Conservation (phyloP, 2,329 filamentous ascomycete species). For the Chrysoporthe cubensis region DNA sequence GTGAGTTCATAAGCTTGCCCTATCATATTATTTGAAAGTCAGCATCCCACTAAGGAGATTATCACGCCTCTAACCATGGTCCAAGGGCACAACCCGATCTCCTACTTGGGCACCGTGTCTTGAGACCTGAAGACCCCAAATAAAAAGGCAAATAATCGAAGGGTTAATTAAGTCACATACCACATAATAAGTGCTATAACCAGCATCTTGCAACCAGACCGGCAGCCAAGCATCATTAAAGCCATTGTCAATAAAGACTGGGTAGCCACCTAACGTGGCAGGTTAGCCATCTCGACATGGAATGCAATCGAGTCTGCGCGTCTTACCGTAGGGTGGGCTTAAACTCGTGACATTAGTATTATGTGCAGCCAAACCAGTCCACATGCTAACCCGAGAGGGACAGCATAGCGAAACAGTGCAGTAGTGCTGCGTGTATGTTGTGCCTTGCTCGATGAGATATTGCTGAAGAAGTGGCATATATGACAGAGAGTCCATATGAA, state of each 20-base stretch:
- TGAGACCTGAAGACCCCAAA: no score
- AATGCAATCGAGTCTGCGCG: slow-evolving; percentile 23
- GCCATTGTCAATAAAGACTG: slow-evolving; percentile 67
- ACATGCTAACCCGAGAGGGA: slow-evolving; percentile 63
- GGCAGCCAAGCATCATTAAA: slow-evolving; percentile 71
- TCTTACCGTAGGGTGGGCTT: slow-evolving; percentile 56
- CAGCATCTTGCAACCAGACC: slow-evolving; percentile 68
- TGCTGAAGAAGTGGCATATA: slow-evolving; percentile 59
- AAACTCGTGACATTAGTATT: slow-evolving; percentile 69
- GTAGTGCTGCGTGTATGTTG: slow-evolving; percentile 60
- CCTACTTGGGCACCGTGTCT: no score
- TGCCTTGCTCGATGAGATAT: slow-evolving; percentile 59
- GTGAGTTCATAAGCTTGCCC: background rate
- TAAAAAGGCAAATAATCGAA: no score
- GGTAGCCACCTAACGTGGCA: slow-evolving; percentile 55
- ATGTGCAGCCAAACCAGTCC: slow-evolving; percentile 65
- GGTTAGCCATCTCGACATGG: background rate
- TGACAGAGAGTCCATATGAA: slow-evolving; percentile 60
- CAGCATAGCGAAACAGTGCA: slow-evolving; percentile 66
- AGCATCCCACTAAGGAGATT: background rate
- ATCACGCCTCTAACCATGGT: no score
- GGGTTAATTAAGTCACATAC: background rate
- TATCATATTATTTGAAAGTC: background rate
- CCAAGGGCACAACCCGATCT: no score
- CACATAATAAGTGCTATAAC: slow-evolving; percentile 73